Conservation (phyloP, 1,139 yeast genomes). For the Meyerozyma sp. region DNA sequence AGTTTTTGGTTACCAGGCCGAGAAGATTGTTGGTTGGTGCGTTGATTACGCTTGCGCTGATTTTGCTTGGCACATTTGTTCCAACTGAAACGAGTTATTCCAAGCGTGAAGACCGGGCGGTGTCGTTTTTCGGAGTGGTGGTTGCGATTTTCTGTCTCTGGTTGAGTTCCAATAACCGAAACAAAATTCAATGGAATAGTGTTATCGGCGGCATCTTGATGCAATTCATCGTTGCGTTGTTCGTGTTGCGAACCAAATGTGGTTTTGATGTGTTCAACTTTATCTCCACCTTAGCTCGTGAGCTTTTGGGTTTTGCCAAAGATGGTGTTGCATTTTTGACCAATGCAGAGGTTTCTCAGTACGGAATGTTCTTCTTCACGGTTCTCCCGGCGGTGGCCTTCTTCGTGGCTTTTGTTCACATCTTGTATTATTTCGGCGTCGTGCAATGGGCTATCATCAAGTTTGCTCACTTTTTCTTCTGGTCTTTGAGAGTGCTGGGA, state of each 20-base stretch:
- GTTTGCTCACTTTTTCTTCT: constrained; percentile 56
- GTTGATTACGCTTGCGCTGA: constrained; percentile 38
- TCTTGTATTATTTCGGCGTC: constrained; percentile 56
- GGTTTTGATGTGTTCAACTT: constrained; percentile 65
- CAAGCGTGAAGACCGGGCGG: constrained; percentile 47
- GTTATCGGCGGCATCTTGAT: constrained; percentile 69
- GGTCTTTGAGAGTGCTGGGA: constrained; percentile 58
- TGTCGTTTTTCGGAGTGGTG: constrained; percentile 53
- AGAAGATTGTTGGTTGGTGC: constrained; percentile 45
- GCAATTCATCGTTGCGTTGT: constrained; percentile 87
- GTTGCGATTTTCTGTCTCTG: constrained; percentile 46
- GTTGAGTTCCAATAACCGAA: constrained; percentile 43
- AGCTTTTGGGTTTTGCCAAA: constrained; percentile 56
- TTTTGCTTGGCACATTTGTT: constrained; percentile 52
- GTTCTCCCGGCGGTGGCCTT: constrained; percentile 61
- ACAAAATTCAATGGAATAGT: constrained; percentile 52
- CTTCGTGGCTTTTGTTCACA: constrained; percentile 60
- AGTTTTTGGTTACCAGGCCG: constrained; percentile 25
- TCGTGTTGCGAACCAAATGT: constrained; percentile 78
- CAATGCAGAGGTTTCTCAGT: constrained; percentile 29
- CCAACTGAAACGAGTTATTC: constrained; percentile 49
- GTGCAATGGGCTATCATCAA: constrained; percentile 60
- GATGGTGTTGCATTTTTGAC: constrained; percentile 62
- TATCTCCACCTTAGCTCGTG: constrained; percentile 54
- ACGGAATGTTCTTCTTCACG: constrained; percentile 50